Evolutionary conservation across 2,329 filamentous ascomycete genomes (phyloP), one percentile per base, ranked within the genome.

Genomic region (Coniochaeta ligniaria): DNA sequence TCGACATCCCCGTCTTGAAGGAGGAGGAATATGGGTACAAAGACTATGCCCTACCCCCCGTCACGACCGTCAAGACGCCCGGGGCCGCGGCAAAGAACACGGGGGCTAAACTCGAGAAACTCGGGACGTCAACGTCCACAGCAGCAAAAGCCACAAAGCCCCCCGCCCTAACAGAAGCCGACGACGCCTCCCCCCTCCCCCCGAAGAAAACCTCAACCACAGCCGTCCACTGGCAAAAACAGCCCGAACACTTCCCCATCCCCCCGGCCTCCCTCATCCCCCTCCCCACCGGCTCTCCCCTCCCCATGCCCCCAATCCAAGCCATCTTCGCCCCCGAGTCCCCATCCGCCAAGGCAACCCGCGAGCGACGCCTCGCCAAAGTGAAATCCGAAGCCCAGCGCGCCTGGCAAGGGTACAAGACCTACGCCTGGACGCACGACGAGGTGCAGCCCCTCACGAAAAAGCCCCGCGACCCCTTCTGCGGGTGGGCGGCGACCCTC

Each of bases 401-500:
- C 67, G 87, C 91, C 0, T 98, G 95, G 94, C 75, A 78, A 4
- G 91, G 90, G 38, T 98, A 98, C 75, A 89, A 83, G 69, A 80
- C 85, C 63, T 81, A 87, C 67, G 94, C 93, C 12, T 95, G 91
- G 85, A 84, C 87, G 63, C 90, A 96, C 66, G 95, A 98, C 70
- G 95, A 98, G 76, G 75, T 98, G 17, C 82, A 77, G 52, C 95
- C 95, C 1, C 78, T 94, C 11, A 83, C 84, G 33, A 87, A 87
- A 58, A 77, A 76, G 16, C 85, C 79, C 64, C 84, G 85, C 20
- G 90, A 97, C 70, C 91, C 92, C 0, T 98, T 98, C 73, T 94
- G 92, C 70, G 91, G 90, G 57, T 96, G 92, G 92, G 90, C 90
- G 20, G 92, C 92, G 17, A 96, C 92, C 0, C 72, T 96, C 63